Evolutionary conservation across 345 rosid species (phyloP).

Genomic region (Camelina neglecta): DNA sequence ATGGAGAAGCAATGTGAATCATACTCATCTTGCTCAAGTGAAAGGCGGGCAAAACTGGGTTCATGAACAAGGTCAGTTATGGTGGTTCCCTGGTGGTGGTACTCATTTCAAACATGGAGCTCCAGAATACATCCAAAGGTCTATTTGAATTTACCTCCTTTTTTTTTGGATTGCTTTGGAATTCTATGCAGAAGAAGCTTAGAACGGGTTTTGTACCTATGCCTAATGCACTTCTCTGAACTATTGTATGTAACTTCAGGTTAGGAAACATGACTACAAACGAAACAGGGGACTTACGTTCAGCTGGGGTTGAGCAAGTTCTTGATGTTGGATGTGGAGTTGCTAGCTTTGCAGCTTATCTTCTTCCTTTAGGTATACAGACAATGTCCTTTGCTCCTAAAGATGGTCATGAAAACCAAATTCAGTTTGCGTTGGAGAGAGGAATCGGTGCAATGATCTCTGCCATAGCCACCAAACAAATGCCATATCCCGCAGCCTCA

Average conservation of each 20-base stretch:
- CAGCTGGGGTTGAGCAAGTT: constrained; percentile 89
- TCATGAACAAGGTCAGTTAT: constrained; percentile 72
- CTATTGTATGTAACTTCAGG: constrained; percentile 47
- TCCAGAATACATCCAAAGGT: constrained; percentile 84
- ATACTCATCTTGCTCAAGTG: constrained; percentile 89
- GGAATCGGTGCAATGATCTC: constrained; percentile 94
- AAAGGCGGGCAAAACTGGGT: constrained; percentile 99
- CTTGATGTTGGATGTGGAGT: constrained; percentile 99
- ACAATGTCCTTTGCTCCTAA: constrained; percentile 99
- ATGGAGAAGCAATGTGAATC: constrained; percentile 97
- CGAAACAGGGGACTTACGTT: constrained; percentile 78
- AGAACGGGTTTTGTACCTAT: neutral
- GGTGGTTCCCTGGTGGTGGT: constrained; percentile 99
- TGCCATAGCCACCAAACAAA: constrained; percentile 85
- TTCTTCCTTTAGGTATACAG: constrained; percentile 74
- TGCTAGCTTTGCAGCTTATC: constrained; percentile 97
- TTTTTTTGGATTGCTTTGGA: neutral
- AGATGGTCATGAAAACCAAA: constrained; percentile 98
- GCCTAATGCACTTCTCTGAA: constrained; percentile 4
- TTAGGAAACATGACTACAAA: constrained; percentile 83
- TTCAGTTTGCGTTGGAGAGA: constrained; percentile 96
- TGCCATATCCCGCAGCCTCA: constrained; percentile 88
- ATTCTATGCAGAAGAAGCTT: neutral
- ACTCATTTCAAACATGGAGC: constrained; percentile 99
- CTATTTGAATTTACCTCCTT: neutral